Evolutionary conservation across 2,329 filamentous ascomycete species (phyloP).

Genomic region (Rosellinia necatrix): DNA sequence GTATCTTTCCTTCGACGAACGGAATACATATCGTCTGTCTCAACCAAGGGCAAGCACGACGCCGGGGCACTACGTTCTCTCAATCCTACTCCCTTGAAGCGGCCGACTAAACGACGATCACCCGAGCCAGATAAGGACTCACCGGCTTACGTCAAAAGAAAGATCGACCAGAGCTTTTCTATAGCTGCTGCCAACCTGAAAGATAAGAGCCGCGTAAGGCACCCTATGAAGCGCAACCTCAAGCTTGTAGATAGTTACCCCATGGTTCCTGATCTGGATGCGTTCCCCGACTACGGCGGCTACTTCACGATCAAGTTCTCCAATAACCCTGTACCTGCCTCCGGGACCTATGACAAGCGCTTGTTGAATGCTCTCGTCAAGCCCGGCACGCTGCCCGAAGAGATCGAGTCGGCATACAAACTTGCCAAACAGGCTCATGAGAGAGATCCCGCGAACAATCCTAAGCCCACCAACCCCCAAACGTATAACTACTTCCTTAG

Average conservation of each 20-base stretch:
- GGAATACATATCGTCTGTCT: slow-evolving; percentile 82
- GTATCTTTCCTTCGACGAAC: slow-evolving; percentile 95
- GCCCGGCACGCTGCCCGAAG: slow-evolving; percentile 60
- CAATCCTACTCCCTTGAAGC: slow-evolving; percentile 48
- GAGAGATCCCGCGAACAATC: slow-evolving; percentile 59
- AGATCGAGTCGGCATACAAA: slow-evolving; percentile 58
- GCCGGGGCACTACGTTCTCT: slow-evolving; percentile 59
- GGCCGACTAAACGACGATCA: slow-evolving; percentile 54
- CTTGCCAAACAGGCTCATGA: slow-evolving; percentile 58
- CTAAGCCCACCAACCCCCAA: slow-evolving; percentile 61
- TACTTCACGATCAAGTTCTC: slow-evolving; percentile 73
- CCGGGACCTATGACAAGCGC: slow-evolving; percentile 61
- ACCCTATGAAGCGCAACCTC: slow-evolving; percentile 63
- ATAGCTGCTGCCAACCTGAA: slow-evolving; percentile 58
- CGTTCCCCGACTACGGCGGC: slow-evolving; percentile 71
- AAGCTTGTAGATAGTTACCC: slow-evolving; percentile 64
- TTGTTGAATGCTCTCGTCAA: slow-evolving; percentile 65
- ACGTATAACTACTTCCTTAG: slow-evolving; percentile 71
- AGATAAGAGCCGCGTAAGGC: slow-evolving; percentile 58
- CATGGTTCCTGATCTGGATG: slow-evolving; percentile 67
- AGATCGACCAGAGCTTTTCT: slow-evolving; percentile 67
- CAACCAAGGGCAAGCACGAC: slow-evolving; percentile 54
- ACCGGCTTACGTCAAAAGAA: slow-evolving; percentile 69
- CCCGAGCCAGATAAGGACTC: slow-evolving; percentile 65
- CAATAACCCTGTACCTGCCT: slow-evolving; percentile 63